These are phyloP conservation scores for Polyporus tsugae DNA, from an alignment of 1,284 basidiomycete genomes.

Conservation along the genomic window DNA sequence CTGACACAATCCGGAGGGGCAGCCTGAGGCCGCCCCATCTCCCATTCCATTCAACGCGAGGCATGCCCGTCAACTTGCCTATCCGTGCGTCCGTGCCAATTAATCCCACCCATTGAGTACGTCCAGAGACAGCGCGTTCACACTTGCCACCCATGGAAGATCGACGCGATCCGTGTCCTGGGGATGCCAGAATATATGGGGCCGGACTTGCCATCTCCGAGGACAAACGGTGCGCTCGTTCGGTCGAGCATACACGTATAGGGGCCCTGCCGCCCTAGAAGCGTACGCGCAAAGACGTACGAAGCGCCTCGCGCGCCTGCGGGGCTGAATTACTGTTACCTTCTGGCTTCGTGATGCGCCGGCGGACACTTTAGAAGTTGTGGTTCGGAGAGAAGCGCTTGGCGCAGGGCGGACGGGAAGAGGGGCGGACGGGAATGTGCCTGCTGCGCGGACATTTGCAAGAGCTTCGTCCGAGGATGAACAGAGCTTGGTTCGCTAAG, in stretches of 20 bases:
- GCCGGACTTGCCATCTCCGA: not conserved
- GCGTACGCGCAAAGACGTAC: constrained; percentile 4
- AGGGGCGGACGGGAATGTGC: not conserved
- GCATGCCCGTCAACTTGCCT: not conserved
- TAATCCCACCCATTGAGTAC: not conserved
- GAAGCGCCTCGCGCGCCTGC: not conserved
- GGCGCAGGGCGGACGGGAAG: not conserved
- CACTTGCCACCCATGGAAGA: not conserved
- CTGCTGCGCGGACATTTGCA: not conserved
- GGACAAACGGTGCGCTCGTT: not conserved
- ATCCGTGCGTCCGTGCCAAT: not conserved
- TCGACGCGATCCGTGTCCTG: not conserved
- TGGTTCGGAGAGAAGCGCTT: constrained; percentile 2
- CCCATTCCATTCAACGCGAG: not conserved
- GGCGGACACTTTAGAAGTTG: constrained; percentile 6
- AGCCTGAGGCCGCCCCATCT: not conserved
- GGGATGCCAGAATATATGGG: not conserved
- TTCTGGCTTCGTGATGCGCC: constrained; percentile 6
- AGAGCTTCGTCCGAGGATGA: not conserved
- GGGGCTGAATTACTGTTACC: not conserved
- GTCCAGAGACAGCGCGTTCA: not conserved
- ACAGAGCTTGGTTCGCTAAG: not conserved
- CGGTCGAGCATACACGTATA: not conserved
- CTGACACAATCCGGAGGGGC: not conserved
- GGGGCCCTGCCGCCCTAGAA: not conserved